Evolutionary conservation across 257 asterid genomes (phyloP), one percentile per base, ranked within the genome.

Genomic region (Solanum etuberosum): DNA sequence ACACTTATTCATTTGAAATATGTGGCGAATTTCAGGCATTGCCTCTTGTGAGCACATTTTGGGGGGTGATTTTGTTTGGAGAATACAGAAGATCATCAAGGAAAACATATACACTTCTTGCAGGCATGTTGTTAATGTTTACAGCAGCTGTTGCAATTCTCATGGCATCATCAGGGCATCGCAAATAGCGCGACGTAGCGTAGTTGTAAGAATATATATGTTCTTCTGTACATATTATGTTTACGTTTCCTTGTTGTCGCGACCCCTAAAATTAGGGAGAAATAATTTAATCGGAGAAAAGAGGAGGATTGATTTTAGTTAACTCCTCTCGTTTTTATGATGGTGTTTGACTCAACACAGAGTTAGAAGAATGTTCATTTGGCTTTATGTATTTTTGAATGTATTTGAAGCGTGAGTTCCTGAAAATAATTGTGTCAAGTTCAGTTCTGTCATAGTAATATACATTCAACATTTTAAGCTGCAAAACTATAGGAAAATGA

Each of bases 1-100:
- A 74, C 54, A 37, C 82, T 21, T 37, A 1, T 9, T 76, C 84
- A 77, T 46, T 83, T 51, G 82, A 23, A 40, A 27, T 20, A 42
- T 81, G 25, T 88, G 48, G 81, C 48, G 67, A 40, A 77, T 90
- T 81, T 40, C 90, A 95, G 99, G 99, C 99, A 65, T 95, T 97
- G 84, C 98, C 99, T 0, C 94, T 97, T 3, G 98, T 97, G 86
- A 97, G 99, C 90, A 95, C 99, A 1, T 97, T 95, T 87, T 97
- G 98, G 98, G 98, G 98, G 2, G 31, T 95, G 43, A 80, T 95
- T 77, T 73, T 95, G 71, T 97, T 95, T 65, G 98, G 98, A 34
- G 98, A 97, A 88, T 95, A 94, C 83, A 89, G 98, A 81, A 92
- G 94, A 89, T 95, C 98, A 10, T 95, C 98, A 2, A 90, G 92